Conservation (phyloP, 2,329 filamentous ascomycete genomes). For the Colletotrichum sp. region DNA sequence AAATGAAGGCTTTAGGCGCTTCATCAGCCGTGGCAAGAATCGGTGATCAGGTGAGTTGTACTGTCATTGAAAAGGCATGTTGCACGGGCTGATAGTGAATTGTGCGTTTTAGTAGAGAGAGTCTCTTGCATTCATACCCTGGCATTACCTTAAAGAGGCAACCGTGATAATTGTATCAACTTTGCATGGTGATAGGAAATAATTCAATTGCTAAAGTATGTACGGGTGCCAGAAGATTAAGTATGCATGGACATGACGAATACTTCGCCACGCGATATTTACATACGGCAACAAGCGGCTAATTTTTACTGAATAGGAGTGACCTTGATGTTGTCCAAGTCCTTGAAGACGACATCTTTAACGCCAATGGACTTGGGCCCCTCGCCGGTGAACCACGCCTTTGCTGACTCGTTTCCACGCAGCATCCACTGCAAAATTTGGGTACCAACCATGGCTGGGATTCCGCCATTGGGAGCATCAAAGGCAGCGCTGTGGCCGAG, state of each 20-base stretch:
- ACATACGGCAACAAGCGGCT: fast-evolving
- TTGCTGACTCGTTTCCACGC: background rate
- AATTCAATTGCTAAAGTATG: too few relatives aligned
- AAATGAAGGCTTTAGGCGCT: too few relatives aligned
- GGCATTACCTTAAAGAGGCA: too few relatives aligned
- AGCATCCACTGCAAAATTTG: conserved; percentile 1
- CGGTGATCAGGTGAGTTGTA: too few relatives aligned
- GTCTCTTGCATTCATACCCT: too few relatives aligned
- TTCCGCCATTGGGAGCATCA: background rate
- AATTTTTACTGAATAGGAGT: background rate
- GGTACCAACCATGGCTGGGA: background rate
- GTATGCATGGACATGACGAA: fast-evolving
- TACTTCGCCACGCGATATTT: background rate
- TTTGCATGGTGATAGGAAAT: too few relatives aligned
- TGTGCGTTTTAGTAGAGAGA: too few relatives aligned
- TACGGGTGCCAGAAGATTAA: background rate
- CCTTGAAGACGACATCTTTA: background rate
- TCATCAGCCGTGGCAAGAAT: too few relatives aligned
- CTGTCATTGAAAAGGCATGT: too few relatives aligned
- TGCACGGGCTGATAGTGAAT: too few relatives aligned
- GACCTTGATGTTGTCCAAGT: background rate
- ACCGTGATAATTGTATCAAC: too few relatives aligned
- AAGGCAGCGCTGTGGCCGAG: conserved; percentile 9
- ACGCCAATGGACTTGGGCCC: background rate
- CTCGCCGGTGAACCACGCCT: background rate